These are phyloP conservation scores for Clitopilus passeckerianus DNA, from an alignment of 768 basidiomycete species.

Conservation along the genomic window DNA sequence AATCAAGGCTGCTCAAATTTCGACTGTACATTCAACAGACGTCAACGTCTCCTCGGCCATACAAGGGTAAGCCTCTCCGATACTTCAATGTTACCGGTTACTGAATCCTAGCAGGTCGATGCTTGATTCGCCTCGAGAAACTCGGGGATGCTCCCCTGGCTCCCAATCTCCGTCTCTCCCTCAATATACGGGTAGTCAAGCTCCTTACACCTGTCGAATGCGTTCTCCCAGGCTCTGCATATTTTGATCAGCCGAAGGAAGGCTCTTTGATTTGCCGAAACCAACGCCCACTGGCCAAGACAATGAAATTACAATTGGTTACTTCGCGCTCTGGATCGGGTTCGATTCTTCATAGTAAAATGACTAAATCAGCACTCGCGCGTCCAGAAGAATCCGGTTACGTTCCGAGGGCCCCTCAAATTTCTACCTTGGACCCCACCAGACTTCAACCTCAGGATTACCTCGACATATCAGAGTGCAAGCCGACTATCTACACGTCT, in stretches of 20 bases:
- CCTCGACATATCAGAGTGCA: neutral
- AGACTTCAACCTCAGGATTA: neutral
- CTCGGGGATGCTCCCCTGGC: neutral
- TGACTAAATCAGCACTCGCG: neutral
- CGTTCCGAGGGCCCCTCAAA: too few species aligned
- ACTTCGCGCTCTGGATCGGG: neutral
- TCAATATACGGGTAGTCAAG: neutral
- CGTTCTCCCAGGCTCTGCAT: neutral
- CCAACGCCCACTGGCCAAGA: neutral
- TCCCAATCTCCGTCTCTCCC: neutral
- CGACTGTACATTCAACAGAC: neutral
- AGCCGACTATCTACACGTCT: neutral
- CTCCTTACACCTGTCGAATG: neutral
- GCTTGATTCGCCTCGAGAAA: neutral
- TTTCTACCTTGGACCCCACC: neutral
- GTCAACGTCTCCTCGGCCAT: neutral
- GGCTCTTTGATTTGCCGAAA: neutral
- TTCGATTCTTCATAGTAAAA: too few species aligned
- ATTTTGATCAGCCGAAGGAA: neutral
- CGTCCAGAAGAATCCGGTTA: neutral
- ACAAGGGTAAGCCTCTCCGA: neutral
- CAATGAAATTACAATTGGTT: too few species aligned
- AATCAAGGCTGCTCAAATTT: neutral
- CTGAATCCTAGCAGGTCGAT: neutral
- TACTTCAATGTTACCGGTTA: neutral